phyloP scores from a whole-genome alignment of 495 filamentous ascomycete genomes.

The Xeromyces bisporus region DNA sequence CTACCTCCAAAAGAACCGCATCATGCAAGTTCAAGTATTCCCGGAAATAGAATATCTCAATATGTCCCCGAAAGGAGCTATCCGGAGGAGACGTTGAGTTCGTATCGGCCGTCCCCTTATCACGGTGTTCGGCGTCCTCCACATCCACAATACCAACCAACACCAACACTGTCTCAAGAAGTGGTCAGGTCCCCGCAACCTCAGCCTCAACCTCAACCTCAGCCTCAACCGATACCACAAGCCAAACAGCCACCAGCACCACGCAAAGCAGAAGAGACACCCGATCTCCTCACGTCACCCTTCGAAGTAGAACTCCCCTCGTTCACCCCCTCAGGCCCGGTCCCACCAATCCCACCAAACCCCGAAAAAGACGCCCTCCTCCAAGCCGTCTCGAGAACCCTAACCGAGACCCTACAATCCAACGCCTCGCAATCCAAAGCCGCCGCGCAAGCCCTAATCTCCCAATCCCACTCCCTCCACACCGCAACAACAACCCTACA shows the following conservation, averaged over 20 bases:
- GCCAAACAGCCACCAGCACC: conserved; percentile 14
- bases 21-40: conserved; percentile 2
- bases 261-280: conserved; percentile 32
- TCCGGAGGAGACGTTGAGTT: not conserved
- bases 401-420: conserved; percentile 46
- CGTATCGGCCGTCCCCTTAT: conserved; percentile 2
- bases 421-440: conserved; percentile 48
- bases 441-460: conserved; percentile 53
- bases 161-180: not conserved
- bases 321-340: conserved; percentile 35
- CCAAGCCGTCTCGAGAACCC: conserved; percentile 50
- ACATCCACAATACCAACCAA: too few relatives aligned
- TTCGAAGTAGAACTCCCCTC: conserved; percentile 50
- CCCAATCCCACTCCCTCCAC: conserved; percentile 65
- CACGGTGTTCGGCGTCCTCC: conserved; percentile 1
- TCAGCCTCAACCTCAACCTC: conserved; percentile 4
- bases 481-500: conserved; percentile 48
- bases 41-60: conserved; percentile 2
- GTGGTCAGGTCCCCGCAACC: not conserved
- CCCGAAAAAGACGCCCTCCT: conserved; percentile 89
- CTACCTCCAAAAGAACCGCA: conserved; percentile 24
- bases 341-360: conserved; percentile 85
- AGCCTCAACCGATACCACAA: conserved; percentile 1
- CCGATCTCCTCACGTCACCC: conserved; percentile 54
- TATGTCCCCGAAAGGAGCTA: conserved; percentile 1